phyloP scores from a whole-genome alignment of 2,329 filamentous ascomycete species.

The Calonectria pseudoreteaudii region DNA sequence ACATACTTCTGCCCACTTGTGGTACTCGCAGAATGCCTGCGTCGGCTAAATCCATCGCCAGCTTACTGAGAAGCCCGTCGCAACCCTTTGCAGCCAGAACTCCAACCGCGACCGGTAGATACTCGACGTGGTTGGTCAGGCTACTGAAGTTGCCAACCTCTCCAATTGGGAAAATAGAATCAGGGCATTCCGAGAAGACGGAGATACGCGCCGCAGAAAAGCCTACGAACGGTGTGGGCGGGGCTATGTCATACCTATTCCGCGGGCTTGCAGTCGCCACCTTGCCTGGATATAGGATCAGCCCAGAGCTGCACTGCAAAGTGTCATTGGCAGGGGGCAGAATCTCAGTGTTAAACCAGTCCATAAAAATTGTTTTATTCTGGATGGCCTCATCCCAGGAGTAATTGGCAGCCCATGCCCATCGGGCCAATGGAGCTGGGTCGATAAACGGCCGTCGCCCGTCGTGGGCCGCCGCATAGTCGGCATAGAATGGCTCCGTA shows the following conservation, averaged over 20 bases:
- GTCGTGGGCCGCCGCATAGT: conserved; percentile 49
- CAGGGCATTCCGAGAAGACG: conserved; percentile 1
- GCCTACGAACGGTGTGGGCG: background rate
- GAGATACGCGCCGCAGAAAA: background rate
- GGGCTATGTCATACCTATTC: background rate
- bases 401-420: conserved; percentile 48
- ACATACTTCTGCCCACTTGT: background rate
- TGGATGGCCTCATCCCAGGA: conserved; percentile 53
- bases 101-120: background rate
- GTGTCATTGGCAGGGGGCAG: background rate
- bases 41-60: background rate
- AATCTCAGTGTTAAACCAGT: conserved; percentile 54
- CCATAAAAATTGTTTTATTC: conserved; percentile 62
- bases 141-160: background rate
- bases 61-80: background rate
- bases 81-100: background rate
- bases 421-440: conserved; percentile 49
- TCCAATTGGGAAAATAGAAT: background rate
- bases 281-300: background rate
- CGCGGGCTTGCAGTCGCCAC: background rate
- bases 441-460: conserved; percentile 52
- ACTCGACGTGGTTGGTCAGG: background rate
- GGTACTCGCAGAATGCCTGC: background rate
- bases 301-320: background rate
- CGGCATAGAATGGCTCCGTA: conserved; percentile 51